Conservation (phyloP, 129 eudicot species). For the Artemisia annua region DNA sequence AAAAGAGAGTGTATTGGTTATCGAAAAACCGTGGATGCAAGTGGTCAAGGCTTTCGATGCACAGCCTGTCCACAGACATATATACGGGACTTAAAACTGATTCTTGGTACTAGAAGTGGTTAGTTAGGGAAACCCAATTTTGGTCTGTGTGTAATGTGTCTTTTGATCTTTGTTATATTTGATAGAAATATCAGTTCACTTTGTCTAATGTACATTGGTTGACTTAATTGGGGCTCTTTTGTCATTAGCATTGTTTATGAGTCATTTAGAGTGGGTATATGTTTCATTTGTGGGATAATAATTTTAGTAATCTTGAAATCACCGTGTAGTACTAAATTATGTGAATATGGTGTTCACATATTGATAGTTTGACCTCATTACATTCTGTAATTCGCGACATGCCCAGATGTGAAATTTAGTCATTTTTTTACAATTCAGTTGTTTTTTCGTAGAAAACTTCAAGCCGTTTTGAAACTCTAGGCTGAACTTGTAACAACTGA, state of each 20-base stretch:
- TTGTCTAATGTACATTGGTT: not conserved
- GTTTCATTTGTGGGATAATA: not conserved
- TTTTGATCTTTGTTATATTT: not conserved
- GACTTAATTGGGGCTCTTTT: too few species aligned
- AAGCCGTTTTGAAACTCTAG: too few species aligned
- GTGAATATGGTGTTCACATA: too few species aligned
- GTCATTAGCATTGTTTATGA: not conserved
- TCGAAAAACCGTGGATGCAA: constrained; percentile 81
- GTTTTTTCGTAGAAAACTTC: too few species aligned
- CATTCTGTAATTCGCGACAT: too few species aligned
- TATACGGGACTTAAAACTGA: constrained; percentile 66
- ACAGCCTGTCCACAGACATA: constrained; percentile 77
- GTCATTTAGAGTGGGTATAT: not conserved
- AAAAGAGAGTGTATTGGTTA: constrained; percentile 56
- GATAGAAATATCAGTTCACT: too few species aligned
- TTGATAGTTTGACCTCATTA: too few species aligned
- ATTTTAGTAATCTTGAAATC: too few species aligned
- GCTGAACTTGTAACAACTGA: too few species aligned
- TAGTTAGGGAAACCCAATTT: constrained; percentile 13
- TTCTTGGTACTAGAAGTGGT: not conserved
- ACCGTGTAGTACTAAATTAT: too few species aligned
- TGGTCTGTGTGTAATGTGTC: constrained; percentile 4
- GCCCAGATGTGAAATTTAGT: too few species aligned
- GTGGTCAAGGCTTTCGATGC: constrained; percentile 66
- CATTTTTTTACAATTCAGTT: too few species aligned